These are phyloP conservation scores for Arachis stenosperma DNA, from an alignment of 306 rosid genomes.

Conservation along the genomic window DNA sequence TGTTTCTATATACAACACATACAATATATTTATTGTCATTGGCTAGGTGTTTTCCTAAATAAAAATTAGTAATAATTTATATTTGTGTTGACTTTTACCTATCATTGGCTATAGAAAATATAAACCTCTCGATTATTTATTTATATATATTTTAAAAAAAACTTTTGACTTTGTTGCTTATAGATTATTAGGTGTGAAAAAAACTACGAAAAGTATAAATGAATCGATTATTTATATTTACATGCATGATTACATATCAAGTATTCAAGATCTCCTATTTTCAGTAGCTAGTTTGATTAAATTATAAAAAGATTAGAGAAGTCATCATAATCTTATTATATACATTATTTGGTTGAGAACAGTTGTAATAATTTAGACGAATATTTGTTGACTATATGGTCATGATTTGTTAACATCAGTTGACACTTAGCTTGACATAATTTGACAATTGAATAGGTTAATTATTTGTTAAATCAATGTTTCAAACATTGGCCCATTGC, in stretches of 20 bases:
- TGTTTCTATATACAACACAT: neutral
- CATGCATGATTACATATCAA: slow-evolving; percentile 1
- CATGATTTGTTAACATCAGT: slow-evolving; percentile 61
- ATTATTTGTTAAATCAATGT: slow-evolving; percentile 27
- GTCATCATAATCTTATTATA: slow-evolving; percentile 15
- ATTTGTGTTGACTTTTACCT: neutral
- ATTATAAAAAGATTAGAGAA: slow-evolving; percentile 15
- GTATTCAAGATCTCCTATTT: slow-evolving; percentile 21
- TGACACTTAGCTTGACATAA: slow-evolving; percentile 57
- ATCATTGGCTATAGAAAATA: neutral
- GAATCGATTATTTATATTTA: slow-evolving; percentile 5
- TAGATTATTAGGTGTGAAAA: slow-evolving; percentile 6
- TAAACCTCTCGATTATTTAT: neutral
- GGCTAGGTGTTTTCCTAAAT: neutral
- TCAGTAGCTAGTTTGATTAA: slow-evolving; percentile 3
- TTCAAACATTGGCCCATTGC: slow-evolving; percentile 50
- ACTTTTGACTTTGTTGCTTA: neutral
- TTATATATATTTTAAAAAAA: too few relatives aligned
- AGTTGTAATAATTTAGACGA: slow-evolving; percentile 54
- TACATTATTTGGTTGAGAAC: slow-evolving; percentile 34
- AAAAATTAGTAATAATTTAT: neutral
- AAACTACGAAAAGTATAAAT: neutral
- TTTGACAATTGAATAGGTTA: slow-evolving; percentile 42
- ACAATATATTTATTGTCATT: neutral
- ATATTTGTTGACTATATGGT: slow-evolving; percentile 53